Evolutionary conservation across 345 rosid species (phyloP), one percentile per base, ranked within the genome.

Genomic region (Reutealis trisperma): DNA sequence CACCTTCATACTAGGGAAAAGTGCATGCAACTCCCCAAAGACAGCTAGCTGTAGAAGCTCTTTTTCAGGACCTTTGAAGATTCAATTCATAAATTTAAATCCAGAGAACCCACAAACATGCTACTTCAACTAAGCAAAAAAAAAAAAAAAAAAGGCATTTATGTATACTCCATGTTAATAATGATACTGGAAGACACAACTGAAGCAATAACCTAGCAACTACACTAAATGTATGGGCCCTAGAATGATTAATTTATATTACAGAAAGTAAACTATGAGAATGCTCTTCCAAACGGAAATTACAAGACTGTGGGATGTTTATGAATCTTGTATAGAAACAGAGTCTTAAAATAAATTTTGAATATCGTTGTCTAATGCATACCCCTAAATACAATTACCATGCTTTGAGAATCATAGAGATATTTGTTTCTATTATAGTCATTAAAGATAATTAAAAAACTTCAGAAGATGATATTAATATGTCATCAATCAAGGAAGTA

Each of bases 31-130:
- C 86, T 93, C 99, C 72, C 92, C 89, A 73, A 96, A 91, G 70
- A 84, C 95, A 85, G 91, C 80, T 79, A 96, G 88, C 72, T 93
- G 97, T 41, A 85, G 84, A 80, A 96, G 97, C 86, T 96, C 98
- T 75, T 88, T 94, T 84, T 93, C 97, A 75, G 97, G 99, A 73
- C 99, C 99, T 96, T 82, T 72, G 45, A 80, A 78, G 64, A 76
- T 66, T 75, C 74, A 81, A 77, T 67, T 81, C 25, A 84, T 25
- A 57, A 75, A 79, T 15, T 65, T 11, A 42, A 32, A 67, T 57
- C 8, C 11, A 63, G 67, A 9, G n/a, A 34, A 55, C 44, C 22
- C 24, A 55, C 6, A 55, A 55, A 65, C 41, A 32, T 37, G 45
- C 59, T 24, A 15, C 55, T 63, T 11, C 8, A 37, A 55, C 6